Evolutionary conservation across 2,329 filamentous ascomycete species (phyloP).

Genomic region (Dothidotthia symphoricarpi): DNA sequence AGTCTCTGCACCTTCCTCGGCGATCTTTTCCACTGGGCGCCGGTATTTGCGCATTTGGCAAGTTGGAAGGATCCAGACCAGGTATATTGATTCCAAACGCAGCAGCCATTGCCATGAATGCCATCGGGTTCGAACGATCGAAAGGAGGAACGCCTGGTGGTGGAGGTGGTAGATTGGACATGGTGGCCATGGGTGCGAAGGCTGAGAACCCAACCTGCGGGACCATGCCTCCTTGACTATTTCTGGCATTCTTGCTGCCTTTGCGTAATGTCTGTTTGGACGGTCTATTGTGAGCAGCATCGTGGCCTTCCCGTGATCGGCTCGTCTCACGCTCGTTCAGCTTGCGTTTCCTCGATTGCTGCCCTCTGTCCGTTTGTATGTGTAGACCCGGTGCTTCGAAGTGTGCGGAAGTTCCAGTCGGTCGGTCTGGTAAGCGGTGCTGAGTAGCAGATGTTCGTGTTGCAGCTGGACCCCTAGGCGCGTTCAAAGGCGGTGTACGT

Average conservation of each 20-base stretch:
- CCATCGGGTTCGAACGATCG: constrained; percentile 61
- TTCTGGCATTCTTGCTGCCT: constrained; percentile 15
- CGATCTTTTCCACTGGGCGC: constrained; percentile 7
- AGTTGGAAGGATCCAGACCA: constrained; percentile 40
- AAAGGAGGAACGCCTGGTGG: constrained; percentile 52
- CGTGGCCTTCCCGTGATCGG: constrained; percentile 40
- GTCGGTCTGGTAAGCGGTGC: constrained; percentile 14
- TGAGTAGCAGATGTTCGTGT: constrained; percentile 8
- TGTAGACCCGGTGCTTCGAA: background rate
- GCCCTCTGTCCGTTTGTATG: constrained; percentile 8
- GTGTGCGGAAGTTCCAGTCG: constrained; percentile 5
- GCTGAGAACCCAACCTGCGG: constrained; percentile 8
- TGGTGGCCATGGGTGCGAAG: constrained; percentile 13
- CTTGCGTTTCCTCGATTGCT: constrained; percentile 54
- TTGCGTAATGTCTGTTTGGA: constrained; percentile 61
- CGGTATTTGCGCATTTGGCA: constrained; percentile 31
- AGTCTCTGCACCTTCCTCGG: constrained; percentile 63
- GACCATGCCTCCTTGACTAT: constrained; percentile 4
- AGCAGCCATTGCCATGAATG: constrained; percentile 62
- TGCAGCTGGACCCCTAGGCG: constrained; percentile 25
- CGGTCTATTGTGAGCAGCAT: constrained; percentile 43
- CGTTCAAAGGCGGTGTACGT: constrained; percentile 21
- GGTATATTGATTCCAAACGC: constrained; percentile 41
- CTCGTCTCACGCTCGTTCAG: constrained; percentile 56
- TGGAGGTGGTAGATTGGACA: constrained; percentile 38